Conservation (phyloP, 805 yeast genomes). For the Kodamaea laetipori region DNA sequence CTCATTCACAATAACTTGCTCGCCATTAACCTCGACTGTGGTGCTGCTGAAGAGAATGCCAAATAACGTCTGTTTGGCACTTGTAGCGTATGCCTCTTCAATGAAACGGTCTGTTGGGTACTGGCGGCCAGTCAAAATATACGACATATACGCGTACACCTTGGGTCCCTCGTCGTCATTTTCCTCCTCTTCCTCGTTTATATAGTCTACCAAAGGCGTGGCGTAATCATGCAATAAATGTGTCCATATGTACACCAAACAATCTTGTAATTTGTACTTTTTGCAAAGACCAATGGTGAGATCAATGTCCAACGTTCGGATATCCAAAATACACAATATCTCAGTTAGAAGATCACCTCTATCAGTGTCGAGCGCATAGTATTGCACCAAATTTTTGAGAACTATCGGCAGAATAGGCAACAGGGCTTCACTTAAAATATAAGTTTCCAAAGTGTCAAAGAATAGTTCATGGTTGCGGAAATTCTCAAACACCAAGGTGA, state of each 20-base stretch:
- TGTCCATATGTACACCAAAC: slow-evolving; percentile 73
- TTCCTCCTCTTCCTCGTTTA: slow-evolving; percentile 29
- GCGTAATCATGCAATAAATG: slow-evolving; percentile 65
- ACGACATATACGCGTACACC: slow-evolving; percentile 59
- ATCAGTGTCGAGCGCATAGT: slow-evolving; percentile 38
- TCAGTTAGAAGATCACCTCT: slow-evolving; percentile 60
- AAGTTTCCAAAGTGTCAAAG: slow-evolving; percentile 54
- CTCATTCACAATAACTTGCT: not conserved
- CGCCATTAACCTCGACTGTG: not conserved
- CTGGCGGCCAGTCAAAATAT: slow-evolving; percentile 71
- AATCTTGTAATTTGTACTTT: slow-evolving; percentile 57
- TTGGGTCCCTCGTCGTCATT: slow-evolving; percentile 9
- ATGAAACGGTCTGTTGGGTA: slow-evolving; percentile 70
- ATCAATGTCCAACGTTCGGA: slow-evolving; percentile 74
- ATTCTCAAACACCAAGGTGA: slow-evolving; percentile 28
- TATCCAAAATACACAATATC: slow-evolving; percentile 67
- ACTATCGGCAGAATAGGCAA: slow-evolving; percentile 59
- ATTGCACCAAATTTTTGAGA: slow-evolving; percentile 60
- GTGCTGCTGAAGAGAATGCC: slow-evolving; percentile 16
- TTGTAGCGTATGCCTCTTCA: slow-evolving; percentile 20
- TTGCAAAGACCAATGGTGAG: slow-evolving; percentile 65
- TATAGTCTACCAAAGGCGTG: slow-evolving; percentile 68
- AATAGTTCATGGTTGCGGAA: slow-evolving; percentile 39
- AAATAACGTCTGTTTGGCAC: slow-evolving; percentile 15
- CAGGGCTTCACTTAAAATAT: slow-evolving; percentile 45